A percentile compares a stretch with the other conserved stretches of the same genome.
Conservation (phyloP, 164 flowering plant genomes). For the Piper betle region DNA sequence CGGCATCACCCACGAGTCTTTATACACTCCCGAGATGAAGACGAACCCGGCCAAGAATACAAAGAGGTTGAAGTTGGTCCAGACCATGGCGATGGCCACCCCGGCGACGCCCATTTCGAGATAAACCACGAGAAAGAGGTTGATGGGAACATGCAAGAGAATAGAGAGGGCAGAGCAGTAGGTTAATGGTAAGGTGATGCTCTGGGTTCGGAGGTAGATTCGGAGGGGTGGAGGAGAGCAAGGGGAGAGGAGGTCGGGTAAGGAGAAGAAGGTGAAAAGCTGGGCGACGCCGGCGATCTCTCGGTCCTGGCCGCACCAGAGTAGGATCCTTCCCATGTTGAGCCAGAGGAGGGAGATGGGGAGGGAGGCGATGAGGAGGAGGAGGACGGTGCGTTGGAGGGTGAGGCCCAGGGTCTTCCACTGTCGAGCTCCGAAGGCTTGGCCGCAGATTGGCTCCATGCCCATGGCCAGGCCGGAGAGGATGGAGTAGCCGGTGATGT, state of each 20-base stretch:
- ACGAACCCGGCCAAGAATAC: constrained; percentile 39
- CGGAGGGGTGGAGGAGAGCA: constrained; percentile 79
- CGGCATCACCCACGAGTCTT: constrained; percentile 72
- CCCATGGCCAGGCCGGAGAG: constrained; percentile 93
- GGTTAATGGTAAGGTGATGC: constrained; percentile 66
- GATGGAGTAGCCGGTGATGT: constrained; percentile 93
- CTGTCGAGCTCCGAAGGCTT: constrained; percentile 80
- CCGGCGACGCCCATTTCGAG: constrained; percentile 76
- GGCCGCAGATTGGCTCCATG: constrained; percentile 96
- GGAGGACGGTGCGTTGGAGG: constrained; percentile 69
- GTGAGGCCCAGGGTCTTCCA: constrained; percentile 65
- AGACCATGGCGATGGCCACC: constrained; percentile 79
- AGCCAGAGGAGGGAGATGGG: constrained; percentile 89
- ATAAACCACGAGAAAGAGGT: constrained; percentile 58
- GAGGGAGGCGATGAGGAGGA: constrained; percentile 56
- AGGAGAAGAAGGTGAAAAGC: constrained; percentile 54
- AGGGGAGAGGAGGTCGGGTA: constrained; percentile 85
- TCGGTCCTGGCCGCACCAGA: constrained; percentile 69
- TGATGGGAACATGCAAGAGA: constrained; percentile 70
- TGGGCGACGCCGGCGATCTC: constrained; percentile 59
- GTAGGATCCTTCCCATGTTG: constrained; percentile 64
- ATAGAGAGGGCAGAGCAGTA: constrained; percentile 77
- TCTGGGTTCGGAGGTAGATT: constrained; percentile 67
- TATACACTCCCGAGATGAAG: constrained; percentile 51
- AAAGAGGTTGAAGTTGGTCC: constrained; percentile 67